Evolutionary conservation across 148 eudicot species (phyloP).

Genomic region (Heliosperma pusillum): DNA sequence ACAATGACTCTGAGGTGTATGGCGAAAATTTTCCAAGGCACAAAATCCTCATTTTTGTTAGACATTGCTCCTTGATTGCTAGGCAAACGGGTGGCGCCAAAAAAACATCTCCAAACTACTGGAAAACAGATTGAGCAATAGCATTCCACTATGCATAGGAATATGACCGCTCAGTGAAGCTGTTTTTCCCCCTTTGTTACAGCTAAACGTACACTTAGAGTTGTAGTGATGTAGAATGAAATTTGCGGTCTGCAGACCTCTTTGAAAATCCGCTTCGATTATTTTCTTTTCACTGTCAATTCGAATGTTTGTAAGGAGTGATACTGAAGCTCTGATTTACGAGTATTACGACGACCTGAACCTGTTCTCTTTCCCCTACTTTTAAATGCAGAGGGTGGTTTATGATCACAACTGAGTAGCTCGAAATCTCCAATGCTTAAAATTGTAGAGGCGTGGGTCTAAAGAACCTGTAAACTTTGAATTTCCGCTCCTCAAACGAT

Average conservation of each 20-base stretch:
- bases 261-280: not conserved
- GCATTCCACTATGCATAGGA: not conserved
- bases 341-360: no score
- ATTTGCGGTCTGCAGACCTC: not conserved
- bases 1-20: not conserved
- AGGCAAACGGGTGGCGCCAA: not conserved
- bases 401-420: not conserved
- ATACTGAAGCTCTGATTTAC: no score
- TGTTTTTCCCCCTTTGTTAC: not conserved
- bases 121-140: not conserved
- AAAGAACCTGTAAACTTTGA: not conserved
- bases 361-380: not conserved
- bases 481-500: not conserved
- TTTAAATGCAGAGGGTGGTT: not conserved
- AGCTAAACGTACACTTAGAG: conserved; percentile 13
- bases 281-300: no score
- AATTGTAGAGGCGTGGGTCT: not conserved
- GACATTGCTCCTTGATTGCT: not conserved
- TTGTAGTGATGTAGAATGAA: conserved; percentile 19
- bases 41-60: not conserved
- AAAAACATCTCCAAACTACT: not conserved
- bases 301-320: no score
- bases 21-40: not conserved
- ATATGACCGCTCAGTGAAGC: conserved; percentile 1
- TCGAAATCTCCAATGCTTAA: no score